Base-by-base conservation (phyloP, 805 yeast species). In the Sugiyamaella qingdaonensis region DNA sequence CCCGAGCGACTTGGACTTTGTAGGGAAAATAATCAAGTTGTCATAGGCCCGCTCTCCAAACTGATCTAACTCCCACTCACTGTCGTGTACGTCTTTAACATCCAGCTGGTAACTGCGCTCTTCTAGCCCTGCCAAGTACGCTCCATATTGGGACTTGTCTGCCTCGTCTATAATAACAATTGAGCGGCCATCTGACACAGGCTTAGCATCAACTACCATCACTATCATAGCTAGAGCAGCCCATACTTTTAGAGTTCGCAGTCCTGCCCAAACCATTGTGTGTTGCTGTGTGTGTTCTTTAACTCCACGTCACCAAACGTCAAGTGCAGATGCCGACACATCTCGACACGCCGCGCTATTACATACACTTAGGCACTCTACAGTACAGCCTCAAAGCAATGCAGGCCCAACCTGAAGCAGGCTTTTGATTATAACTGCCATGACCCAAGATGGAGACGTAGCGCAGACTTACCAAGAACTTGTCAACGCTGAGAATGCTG, bases 401-500 rank as follows among this genome's bases (percentile, higher is more conserved):
- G 37, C 35, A 34, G 3, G 37, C 39, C 8, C 5, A 3, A 35
- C 7, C 29, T 24, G 7, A 7, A 24, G 29, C 29, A 24, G 29
- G 29, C 29, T 4, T 7, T 35, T 18, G 19, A 37, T 36, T 21
- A 2, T 5, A 16, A 14, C 35, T 10, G 35, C 16, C n/a, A 54
- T 45, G 48, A 50, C 59, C n/a, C 34, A 55, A 36, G 60, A 60
- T 5, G 58, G 62, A 16, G 76, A 73, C 49, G 67, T 83, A 49
- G 79, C 80, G 5, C 81, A 81, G 13, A 78, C 88, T 0, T 80
- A 80, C 64, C 74, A 79, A 59, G 78, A 82, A 61, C 68, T 86
- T 44, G 76, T 76, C 51, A 86, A 84, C 54, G 94, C 89, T 1
- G 94, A 86, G 64, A 65, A 70, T 54, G 84, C 88, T 1, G 82